Evolutionary conservation across 2,329 filamentous ascomycete genomes (phyloP).

Genomic region (Apiospora kogelbergensis): DNA sequence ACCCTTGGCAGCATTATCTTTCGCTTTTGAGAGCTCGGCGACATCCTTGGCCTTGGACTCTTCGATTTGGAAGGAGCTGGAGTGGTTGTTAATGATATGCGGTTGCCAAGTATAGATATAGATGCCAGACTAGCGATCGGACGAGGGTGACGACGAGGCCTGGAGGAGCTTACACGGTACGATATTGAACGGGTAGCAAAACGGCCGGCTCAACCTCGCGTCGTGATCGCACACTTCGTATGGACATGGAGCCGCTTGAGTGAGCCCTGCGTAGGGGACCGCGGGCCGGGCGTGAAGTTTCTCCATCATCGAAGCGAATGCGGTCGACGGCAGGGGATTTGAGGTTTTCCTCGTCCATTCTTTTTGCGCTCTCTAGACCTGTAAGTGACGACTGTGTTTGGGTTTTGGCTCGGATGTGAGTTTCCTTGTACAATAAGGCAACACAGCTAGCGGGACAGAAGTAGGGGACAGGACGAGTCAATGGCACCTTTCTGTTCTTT

Average conservation of each 20-base stretch:
- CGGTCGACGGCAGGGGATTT: constrained; percentile 25
- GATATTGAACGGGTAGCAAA: constrained; percentile 6
- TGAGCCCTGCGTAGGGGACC: constrained; percentile 23
- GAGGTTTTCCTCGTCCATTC: constrained; percentile 28
- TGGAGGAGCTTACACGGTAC: constrained; percentile 3
- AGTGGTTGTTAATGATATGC: not conserved
- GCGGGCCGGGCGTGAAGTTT: constrained; percentile 27
- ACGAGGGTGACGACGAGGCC: not conserved
- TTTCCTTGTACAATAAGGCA: not conserved
- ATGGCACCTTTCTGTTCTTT: not conserved
- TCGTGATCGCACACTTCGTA: constrained; percentile 38
- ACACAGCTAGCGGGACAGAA: not conserved
- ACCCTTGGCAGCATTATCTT: constrained; percentile 10
- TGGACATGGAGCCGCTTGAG: constrained; percentile 41
- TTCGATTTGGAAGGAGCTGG: constrained; percentile 10
- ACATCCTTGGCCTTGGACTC: constrained; percentile 3
- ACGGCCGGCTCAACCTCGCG: constrained; percentile 29
- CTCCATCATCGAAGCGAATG: constrained; percentile 39
- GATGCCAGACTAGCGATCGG: constrained; percentile 36
- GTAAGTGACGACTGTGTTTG: not conserved
- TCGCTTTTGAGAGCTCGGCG: constrained; percentile 4
- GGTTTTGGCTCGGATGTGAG: not conserved
- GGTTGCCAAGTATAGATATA: not conserved
- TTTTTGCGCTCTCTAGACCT: not conserved
- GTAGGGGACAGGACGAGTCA: not conserved